Base-by-base conservation (phyloP, 2,329 filamentous ascomycete species). In the Chaetomiaceae sp. region DNA sequence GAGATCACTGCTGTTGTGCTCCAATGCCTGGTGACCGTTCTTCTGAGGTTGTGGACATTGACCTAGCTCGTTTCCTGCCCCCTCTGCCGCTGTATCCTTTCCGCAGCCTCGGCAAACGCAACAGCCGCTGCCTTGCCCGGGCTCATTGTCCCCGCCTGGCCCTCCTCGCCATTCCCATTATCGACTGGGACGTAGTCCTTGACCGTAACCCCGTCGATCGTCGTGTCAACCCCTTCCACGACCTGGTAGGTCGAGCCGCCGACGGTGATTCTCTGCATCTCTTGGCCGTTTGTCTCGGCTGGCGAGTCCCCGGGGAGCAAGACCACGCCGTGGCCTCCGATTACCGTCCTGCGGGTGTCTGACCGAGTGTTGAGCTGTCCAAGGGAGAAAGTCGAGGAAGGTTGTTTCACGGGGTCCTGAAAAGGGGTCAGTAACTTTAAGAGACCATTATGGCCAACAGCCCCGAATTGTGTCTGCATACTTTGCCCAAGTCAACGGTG, bases 291-390 rank as follows among this genome's bases (percentile, higher is more conserved):
- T 8, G 22, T 19, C 1, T 50, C 22, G 6, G 25, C 22, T 17
- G 40, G 40, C 7, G 17, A 40, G 11, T 5, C 25, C 3, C 33
- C 49, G 3, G 49, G 33, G 6, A 37, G 15, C 6, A 50, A 25
- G 2, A 50, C 38, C 6, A 50, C 31, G 31, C 47, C 47, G 20
- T 51, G 48, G 1, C 48, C 48, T 20, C 39, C 48, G 14, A 44
- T 11, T 15, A 36, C 15, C 1, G 47, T 42, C 5, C 25, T 22
- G 1, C 9, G 27, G 11, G 15, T 38, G 9, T n/a, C 9, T 9
- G 27, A 14, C 6, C 11, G 19, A 1, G 17, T n/a, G 17, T 25
- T 23, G 15, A 17, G 15, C 31, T 14, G 31, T 15, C 31, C 6
- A 34, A 20, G 20, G 14, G 38, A 15, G 20, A 14, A 8, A 8